Conservation (phyloP, 148 eudicot genomes). For the Camellia sinensis region DNA sequence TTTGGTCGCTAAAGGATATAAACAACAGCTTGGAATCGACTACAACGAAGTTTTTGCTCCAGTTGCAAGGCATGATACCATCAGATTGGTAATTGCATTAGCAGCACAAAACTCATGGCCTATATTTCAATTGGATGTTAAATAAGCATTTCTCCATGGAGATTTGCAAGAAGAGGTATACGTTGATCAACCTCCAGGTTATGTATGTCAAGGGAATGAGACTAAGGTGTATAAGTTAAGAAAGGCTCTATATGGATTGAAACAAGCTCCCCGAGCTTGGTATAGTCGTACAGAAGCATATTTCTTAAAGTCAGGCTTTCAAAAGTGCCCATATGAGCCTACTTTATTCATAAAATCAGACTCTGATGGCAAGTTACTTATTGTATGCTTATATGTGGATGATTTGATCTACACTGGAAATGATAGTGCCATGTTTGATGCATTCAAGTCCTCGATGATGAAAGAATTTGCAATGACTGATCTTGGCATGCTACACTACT, state of each 20-base stretch:
- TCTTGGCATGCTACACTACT: no score
- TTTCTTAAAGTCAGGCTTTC: no score
- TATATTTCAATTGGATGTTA: neutral
- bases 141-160: neutral
- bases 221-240: neutral
- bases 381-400: no score
- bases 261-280: neutral
- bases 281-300: no score
- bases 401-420: neutral
- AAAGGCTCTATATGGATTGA: neutral
- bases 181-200: no score
- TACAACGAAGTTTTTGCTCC: neutral
- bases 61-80: neutral
- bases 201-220: no score
- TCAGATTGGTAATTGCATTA: no score
- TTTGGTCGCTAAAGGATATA: no score
- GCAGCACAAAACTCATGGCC: no score
- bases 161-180: neutral
- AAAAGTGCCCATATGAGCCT: neutral
- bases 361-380: neutral
- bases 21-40: neutral
- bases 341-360: neutral
- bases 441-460: neutral
- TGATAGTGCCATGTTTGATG: neutral
- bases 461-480: no score